Evolutionary conservation across 73 alveolate species (phyloP).

Genomic region (Paramecium pentaurelia): DNA sequence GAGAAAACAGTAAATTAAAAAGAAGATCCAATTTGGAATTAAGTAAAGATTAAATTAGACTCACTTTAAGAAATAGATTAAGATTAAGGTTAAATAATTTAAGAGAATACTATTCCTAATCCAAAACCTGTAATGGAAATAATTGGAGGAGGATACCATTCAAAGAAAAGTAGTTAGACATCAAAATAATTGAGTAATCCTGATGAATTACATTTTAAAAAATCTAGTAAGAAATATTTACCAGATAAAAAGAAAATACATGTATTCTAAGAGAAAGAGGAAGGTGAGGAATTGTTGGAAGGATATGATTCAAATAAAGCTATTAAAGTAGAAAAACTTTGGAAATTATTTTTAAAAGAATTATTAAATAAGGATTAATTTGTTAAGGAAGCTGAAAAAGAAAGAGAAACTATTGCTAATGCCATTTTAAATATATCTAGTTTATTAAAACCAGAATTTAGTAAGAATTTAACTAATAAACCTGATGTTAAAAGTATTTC

Average conservation of each 20-base stretch:
- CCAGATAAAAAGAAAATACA: background rate
- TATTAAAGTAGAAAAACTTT: background rate
- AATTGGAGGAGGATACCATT: background rate
- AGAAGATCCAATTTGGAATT: background rate
- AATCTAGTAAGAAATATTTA: background rate
- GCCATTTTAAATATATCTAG: background rate
- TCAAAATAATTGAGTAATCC: background rate
- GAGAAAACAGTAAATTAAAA: background rate
- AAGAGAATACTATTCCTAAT: background rate
- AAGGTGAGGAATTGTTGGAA: background rate
- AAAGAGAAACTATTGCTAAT: conserved; percentile 47
- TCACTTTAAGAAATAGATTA: background rate
- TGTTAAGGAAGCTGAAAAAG: background rate
- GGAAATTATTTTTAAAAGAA: conserved; percentile 13
- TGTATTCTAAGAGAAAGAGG: background rate
- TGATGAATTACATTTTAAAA: background rate
- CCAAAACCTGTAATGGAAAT: background rate
- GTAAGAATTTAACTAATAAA: background rate
- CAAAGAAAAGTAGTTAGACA: background rate
- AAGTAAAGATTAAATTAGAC: background rate
- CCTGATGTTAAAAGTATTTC: conserved; percentile 40
- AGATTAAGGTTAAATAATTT: background rate
- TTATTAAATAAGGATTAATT: background rate
- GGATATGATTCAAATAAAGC: background rate
- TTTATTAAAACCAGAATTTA: background rate